Evolutionary conservation across 257 asterid genomes (phyloP), one percentile per base, ranked within the genome.

Genomic region (Mentha longifolia): DNA sequence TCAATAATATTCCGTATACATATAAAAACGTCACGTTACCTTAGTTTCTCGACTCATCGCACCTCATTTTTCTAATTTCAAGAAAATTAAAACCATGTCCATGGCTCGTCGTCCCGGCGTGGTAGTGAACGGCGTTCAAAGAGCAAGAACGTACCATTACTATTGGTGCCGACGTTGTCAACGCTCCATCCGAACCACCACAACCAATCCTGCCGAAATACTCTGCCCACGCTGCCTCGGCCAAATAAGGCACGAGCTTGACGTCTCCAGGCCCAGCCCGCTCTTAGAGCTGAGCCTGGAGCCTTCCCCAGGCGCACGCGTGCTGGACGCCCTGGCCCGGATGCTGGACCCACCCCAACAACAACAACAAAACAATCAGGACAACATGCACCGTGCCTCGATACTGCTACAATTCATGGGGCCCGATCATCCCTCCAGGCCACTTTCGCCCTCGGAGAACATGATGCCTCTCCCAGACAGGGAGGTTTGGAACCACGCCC

Each of bases 121-220:
- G 1, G 20, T 68, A 6, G 86, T 85, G 7, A 89, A 87, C 61
- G 96, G 97, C n/a, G 76, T 80, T 9, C 88, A 71, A 30, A 80
- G 97, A 77, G 74, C 79, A 61, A 68, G 97, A 62, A 94, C 92
- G 0, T 85, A 86, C 79, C 97, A 94, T 47, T 91, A 85, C 85
- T 89, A 91, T 4, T 91, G 99, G 97, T 94, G 97, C 52, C 78
- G 88, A 1, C 74, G 70, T 4, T 91, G 99, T 76, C 92, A 76
- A 46, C 88, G 91, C 61, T 84, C 95, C 60, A 65, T 89, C 31
- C 61, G 99, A 14, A 89, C 97, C 66, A 89, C 88, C 54, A 81
- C 97, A 37, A 28, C 87, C 41, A 77, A 89, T 77, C 96, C 97
- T 0, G 62, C 71, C 19, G 96, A 88, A n/a, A 70, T 89, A 0